Evolutionary conservation across 192 early-diverging fungal species (phyloP).

Genomic region (Backusella parvicylindrica): DNA sequence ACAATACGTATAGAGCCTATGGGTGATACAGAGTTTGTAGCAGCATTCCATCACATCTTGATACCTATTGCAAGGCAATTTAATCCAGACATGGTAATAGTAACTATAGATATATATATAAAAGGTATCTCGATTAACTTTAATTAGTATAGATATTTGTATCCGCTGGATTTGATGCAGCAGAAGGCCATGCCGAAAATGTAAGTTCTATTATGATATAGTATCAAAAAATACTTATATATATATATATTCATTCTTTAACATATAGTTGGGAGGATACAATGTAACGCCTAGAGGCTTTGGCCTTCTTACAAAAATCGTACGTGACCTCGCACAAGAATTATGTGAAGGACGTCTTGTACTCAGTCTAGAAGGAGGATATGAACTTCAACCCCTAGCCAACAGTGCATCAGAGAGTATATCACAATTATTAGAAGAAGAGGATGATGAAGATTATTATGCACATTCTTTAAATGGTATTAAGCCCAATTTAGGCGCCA

Average conservation of each 20-base stretch:
- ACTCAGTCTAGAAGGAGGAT: slow-evolving; percentile 61
- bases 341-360: slow-evolving; percentile 55
- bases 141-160: slow-evolving; percentile 41
- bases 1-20: slow-evolving; percentile 39
- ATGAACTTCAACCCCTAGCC: slow-evolving; percentile 45
- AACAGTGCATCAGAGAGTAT: slow-evolving; percentile 39
- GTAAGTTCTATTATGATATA: slow-evolving; percentile 28
- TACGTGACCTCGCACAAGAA: slow-evolving; percentile 55
- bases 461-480: slow-evolving; percentile 42
- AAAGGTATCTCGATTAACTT: not conserved
- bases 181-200: slow-evolving; percentile 56
- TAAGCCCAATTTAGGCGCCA: slow-evolving; percentile 44
- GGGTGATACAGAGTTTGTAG: slow-evolving; percentile 71
- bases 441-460: slow-evolving; percentile 32
- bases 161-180: slow-evolving; percentile 77
- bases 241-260: not conserved
- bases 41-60: slow-evolving; percentile 63
- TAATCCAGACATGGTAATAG: slow-evolving; percentile 62
- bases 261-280: slow-evolving; percentile 62
- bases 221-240: too few relatives aligned
- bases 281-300: slow-evolving; percentile 63
- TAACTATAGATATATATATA: not conserved
- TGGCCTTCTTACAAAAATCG: slow-evolving; percentile 61
- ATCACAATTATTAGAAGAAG: slow-evolving; percentile 36
- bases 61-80: slow-evolving; percentile 72